phyloP scores from a whole-genome alignment of 257 asterid genomes.

The Plectranthus barbatus region DNA sequence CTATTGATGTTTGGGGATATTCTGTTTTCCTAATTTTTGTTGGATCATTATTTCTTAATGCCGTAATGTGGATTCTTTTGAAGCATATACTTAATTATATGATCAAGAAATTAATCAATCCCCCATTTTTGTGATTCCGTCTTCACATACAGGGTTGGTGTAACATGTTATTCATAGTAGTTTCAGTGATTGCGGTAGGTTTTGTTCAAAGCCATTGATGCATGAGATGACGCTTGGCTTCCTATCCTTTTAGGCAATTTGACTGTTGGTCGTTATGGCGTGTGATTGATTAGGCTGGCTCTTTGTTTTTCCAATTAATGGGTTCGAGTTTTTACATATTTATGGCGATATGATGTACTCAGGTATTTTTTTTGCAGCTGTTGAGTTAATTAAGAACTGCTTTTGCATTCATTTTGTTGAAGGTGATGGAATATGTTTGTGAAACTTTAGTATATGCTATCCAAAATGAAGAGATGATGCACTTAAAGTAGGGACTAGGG shows the following conservation, averaged over 20 bases:
- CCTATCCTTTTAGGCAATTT: not conserved
- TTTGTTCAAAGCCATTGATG: not conserved
- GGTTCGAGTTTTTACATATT: not conserved
- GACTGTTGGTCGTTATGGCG: not conserved
- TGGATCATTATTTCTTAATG: slow-evolving; percentile 10
- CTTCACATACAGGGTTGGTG: not conserved
- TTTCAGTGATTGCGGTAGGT: not conserved
- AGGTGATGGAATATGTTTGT: not conserved
- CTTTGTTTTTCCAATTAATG: not conserved
- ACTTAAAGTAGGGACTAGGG: too few species aligned
- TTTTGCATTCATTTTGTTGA: not conserved
- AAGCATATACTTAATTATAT: slow-evolving; percentile 5
- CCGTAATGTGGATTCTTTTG: slow-evolving; percentile 19
- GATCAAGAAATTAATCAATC: slow-evolving; percentile 3
- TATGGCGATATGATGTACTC: not conserved
- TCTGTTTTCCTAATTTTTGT: not conserved
- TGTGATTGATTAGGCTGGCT: slow-evolving; percentile 1
- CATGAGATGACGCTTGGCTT: slow-evolving; percentile 11
- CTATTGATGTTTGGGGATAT: slow-evolving; percentile 1
- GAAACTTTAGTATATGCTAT: not conserved
- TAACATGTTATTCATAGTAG: not conserved
- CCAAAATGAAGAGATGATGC: not conserved
- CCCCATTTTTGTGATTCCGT: not conserved
- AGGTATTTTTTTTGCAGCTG: slow-evolving; percentile 7
- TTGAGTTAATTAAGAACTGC: not conserved